Base-by-base conservation (phyloP, 768 basidiomycete genomes). In the Leccinum truebloodii region DNA sequence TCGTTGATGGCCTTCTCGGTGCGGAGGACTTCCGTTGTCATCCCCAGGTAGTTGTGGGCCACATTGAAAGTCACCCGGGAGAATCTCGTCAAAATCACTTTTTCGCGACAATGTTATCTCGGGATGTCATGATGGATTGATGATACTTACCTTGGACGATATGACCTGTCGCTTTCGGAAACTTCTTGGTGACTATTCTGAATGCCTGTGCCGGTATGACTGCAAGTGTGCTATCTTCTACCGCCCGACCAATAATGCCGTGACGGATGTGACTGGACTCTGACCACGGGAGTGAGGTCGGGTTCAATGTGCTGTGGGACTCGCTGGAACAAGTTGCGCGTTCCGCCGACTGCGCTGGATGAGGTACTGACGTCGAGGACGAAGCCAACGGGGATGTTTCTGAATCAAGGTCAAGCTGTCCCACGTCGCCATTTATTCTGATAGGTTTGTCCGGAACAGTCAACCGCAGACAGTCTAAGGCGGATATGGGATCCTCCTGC, bases 161-260 rank as follows among this genome's bases (percentile, higher is more conserved):
- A 67, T 95, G 94, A 4, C 95, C 95, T 39, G 95, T 92, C 3
- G 97, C 95, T 69, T 98, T 98, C 0, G 97, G 97, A 67, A 90
- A 97, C 71, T 96, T 95, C 76, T 95, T 93, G 3, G 96, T 98
- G 44, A 99, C 78, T 54, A 95, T 82, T 58, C 90, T 82, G 76
- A 99, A 99, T 4, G 96, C 97, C 73, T 98, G 95, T 2, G 97
- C 96, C 26, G 97, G 97, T 58, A 99, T 98, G 10, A 99, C 96
- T n/a, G 96, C 97, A 20, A 99, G 78, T 2, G 97, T 98, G 5
- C 92, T 92, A 68, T 99, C 97, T 57, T 92, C 90, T 5, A 89
- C 89, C 7, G 97, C 97, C 39, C 96, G 82, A n/a, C 95, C 95
- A 22, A 98, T 86, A 5, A 90, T 86, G 5, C 90, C 90, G 67